Conservation (phyloP, 768 basidiomycete genomes). For the Cystofilobasidium ferigula region DNA sequence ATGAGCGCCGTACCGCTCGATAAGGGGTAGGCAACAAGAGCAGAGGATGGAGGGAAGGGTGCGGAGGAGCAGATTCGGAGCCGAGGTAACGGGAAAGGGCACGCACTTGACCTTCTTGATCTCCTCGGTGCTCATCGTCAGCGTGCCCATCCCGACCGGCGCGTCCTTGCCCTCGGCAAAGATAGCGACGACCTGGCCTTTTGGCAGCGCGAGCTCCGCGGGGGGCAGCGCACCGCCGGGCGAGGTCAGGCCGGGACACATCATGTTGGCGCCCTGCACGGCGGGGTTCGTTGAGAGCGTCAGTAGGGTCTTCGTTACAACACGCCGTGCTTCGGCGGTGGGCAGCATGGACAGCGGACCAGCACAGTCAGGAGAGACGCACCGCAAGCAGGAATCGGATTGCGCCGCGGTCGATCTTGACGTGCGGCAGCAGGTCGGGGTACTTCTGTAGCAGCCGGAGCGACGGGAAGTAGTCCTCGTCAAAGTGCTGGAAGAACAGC, state of each 20-base stretch:
- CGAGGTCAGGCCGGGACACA: slow-evolving; percentile 77
- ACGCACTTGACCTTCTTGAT: slow-evolving; percentile 62
- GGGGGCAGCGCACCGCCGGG: slow-evolving; percentile 78
- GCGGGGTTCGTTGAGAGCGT: neutral
- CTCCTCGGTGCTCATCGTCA: slow-evolving; percentile 73
- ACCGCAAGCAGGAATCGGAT: slow-evolving; percentile 89
- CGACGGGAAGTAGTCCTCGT: slow-evolving; percentile 84
- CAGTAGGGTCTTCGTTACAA: no score
- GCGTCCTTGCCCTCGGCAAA: slow-evolving; percentile 93
- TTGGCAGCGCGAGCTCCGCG: slow-evolving; percentile 53
- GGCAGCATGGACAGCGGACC: no score
- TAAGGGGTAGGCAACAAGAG: neutral
- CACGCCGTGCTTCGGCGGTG: no score
- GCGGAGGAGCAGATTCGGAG: no score
- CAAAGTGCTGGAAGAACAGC: slow-evolving; percentile 89
- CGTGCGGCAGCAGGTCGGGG: slow-evolving; percentile 76
- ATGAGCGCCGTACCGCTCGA: no score
- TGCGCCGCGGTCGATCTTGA: slow-evolving; percentile 87
- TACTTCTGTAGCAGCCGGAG: slow-evolving; percentile 84
- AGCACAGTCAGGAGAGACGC: slow-evolving; percentile 21
- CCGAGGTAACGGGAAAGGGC: no score
- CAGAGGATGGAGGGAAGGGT: neutral
- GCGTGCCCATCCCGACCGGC: slow-evolving; percentile 73
- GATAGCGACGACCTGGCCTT: slow-evolving; percentile 73
- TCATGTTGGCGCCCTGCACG: slow-evolving; percentile 40